Evolutionary conservation across 352 stramenopile species (phyloP).

Genomic region (Phytophthora lateralis): DNA sequence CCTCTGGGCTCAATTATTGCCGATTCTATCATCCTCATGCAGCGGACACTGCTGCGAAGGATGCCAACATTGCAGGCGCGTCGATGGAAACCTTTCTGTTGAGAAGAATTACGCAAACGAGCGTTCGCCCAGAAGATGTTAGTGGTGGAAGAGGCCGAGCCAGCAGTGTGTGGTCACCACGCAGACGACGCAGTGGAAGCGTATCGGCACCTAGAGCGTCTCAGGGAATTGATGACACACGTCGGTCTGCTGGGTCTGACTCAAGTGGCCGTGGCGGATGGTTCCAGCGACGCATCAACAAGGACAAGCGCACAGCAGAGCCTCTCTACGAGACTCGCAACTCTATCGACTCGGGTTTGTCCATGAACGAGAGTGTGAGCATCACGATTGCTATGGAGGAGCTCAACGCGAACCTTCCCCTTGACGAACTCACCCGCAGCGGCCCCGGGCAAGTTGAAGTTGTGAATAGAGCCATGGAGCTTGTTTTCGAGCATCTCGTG

Average conservation of each 20-base stretch:
- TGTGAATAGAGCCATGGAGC: constrained; percentile 50
- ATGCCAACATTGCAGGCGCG: constrained; percentile 21
- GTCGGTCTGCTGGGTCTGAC: constrained; percentile 11
- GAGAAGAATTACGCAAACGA: constrained; percentile 49
- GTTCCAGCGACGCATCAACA: constrained; percentile 43
- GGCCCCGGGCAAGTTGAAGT: constrained; percentile 37
- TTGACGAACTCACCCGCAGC: constrained; percentile 42
- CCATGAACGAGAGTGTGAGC: constrained; percentile 57
- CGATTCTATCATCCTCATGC: constrained; percentile 65
- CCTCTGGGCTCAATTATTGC: constrained; percentile 51
- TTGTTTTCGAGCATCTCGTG: constrained; percentile 54
- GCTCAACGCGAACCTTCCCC: constrained; percentile 55
- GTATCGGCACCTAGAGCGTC: constrained; percentile 23
- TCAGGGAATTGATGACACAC: constrained; percentile 23
- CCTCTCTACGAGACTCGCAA: constrained; percentile 43
- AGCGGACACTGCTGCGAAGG: constrained; percentile 30
- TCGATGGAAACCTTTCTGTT: constrained; percentile 69
- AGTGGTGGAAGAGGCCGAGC: constrained; percentile 15
- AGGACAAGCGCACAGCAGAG: constrained; percentile 35
- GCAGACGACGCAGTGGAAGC: constrained; percentile 17
- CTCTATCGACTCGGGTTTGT: constrained; percentile 51
- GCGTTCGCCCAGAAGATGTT: constrained; percentile 20
- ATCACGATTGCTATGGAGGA: constrained; percentile 57
- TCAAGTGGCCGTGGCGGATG: constrained; percentile 30
- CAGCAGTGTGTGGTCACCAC: constrained; percentile 33